Base-by-base conservation (phyloP, 805 yeast species). In the Lipomyces chichibuensis region DNA sequence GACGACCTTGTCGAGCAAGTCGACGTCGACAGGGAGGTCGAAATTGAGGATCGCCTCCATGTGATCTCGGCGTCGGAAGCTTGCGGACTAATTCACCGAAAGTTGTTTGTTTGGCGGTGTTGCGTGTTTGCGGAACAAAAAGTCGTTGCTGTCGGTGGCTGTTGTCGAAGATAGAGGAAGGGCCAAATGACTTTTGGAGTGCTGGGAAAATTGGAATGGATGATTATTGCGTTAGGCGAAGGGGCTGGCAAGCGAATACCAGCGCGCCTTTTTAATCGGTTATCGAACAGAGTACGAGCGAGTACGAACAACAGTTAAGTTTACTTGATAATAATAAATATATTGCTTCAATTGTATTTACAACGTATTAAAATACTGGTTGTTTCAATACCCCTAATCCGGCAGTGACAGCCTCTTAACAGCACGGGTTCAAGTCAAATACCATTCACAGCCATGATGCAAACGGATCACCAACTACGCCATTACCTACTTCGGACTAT, bases 31-130 rank as follows among this genome's bases (percentile, higher is more conserved):
- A 53, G 92, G 97, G 74, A 85, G 86, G 57, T 74, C 69, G 80
- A 94, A 93, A 80, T 94, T 97, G 73, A 95, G 86, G 75, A 95
- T 84, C 59, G 89, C 82, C 72, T 94, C 98, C 98, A 94, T 94
- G 14, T 52, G 49, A 43, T 43, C 49, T 43, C 49, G 49, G 49
- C 25, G 49, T n/a, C 49, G 49, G 49, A 9, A 43, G 49, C 49
- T 43, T 43, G 49, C 49, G 49, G 49, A 43, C 49, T 43, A 43
- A 43, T 17, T 6, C 49, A 43, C 49, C 49, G 20, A 2, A 43
- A n/a, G 3, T 43, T n/a, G 49, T 43, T 43, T 43, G 49, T 43
- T n/a, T 43, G n/a, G 23, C 20, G 49, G 49, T 43, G 49, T 43
- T 43, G 49, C 20, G 49, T 37, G 14, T 37, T 17, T 43, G 49